These are phyloP conservation scores for Sophora flavescens DNA, from an alignment of 306 rosid genomes.

Conservation along the genomic window DNA sequence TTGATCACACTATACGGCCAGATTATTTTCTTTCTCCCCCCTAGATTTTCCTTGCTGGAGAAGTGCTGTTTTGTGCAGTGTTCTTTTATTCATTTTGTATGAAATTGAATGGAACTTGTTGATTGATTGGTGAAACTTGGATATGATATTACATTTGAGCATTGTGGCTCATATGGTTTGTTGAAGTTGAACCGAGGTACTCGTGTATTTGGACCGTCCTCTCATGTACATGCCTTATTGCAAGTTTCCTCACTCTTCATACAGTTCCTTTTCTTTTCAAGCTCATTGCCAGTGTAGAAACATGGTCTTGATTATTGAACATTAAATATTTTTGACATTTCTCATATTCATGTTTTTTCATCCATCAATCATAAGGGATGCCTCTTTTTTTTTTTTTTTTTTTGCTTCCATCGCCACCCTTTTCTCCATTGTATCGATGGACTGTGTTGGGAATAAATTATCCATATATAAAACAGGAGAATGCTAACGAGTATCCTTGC, in stretches of 20 bases:
- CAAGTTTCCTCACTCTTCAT: slow-evolving; percentile 42
- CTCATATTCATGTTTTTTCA: background rate
- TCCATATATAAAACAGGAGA: background rate
- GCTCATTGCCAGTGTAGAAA: background rate
- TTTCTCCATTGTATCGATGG: background rate
- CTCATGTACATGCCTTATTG: slow-evolving; percentile 58
- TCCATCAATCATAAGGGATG: background rate
- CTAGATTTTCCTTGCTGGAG: slow-evolving; percentile 57
- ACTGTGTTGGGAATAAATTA: background rate
- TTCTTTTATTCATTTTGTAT: slow-evolving; percentile 55
- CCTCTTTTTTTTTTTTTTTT: background rate
- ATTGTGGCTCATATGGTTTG: slow-evolving; percentile 40
- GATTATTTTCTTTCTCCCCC: slow-evolving; percentile 26
- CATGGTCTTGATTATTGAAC: background rate
- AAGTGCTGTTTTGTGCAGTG: slow-evolving; percentile 54
- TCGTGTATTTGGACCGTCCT: slow-evolving; percentile 42
- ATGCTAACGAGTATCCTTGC: too few species aligned
- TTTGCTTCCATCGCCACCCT: background rate
- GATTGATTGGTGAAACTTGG: slow-evolving; percentile 56
- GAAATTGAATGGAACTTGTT: slow-evolving; percentile 58
- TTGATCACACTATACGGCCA: slow-evolving; percentile 38
- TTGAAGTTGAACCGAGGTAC: slow-evolving; percentile 50
- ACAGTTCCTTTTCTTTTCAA: slow-evolving; percentile 31
- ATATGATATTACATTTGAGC: slow-evolving; percentile 43
- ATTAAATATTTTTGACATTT: background rate